A percentile compares a stretch with the other conserved stretches of the same genome.
These are phyloP conservation scores for Penicillium sp. DNA, from an alignment of 2,329 filamentous ascomycete genomes.

Conservation along the genomic window DNA sequence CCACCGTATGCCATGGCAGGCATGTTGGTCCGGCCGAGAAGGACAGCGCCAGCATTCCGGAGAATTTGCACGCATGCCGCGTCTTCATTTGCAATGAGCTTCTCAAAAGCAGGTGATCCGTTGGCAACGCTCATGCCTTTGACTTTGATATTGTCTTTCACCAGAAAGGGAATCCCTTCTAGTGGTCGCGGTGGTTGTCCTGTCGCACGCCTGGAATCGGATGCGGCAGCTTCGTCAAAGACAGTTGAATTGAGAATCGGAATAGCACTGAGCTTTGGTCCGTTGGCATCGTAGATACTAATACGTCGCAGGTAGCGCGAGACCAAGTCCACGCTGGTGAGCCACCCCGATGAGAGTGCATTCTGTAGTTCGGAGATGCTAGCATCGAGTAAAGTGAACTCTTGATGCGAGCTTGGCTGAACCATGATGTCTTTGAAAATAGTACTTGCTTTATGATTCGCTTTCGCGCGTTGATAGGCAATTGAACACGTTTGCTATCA, in stretches of 20 bases:
- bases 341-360: constrained; percentile 48
- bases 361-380: constrained; percentile 53
- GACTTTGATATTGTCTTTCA: constrained; percentile 65
- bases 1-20: constrained; percentile 65
- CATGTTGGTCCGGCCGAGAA: constrained; percentile 65
- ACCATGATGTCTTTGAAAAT: constrained; percentile 17
- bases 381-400: constrained; percentile 53
- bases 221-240: constrained; percentile 56
- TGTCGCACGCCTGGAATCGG: constrained; percentile 53
- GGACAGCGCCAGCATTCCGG: constrained; percentile 56
- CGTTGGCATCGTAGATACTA: constrained; percentile 53
- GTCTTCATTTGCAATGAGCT: constrained; percentile 59
- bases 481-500: neutral
- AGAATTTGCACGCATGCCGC: constrained; percentile 58
- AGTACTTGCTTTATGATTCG: neutral
- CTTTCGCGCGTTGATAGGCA: constrained; percentile 1
- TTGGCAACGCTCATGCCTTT: constrained; percentile 59
- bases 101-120: constrained; percentile 61
- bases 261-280: constrained; percentile 54
- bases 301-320: constrained; percentile 57
- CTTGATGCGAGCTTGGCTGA: neutral
- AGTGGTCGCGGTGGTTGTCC: constrained; percentile 48
- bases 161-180: constrained; percentile 63
- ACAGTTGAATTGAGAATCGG: constrained; percentile 55
- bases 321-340: constrained; percentile 55